Evolutionary conservation across 2,329 filamentous ascomycete genomes (phyloP), one percentile per base, ranked within the genome.

Genomic region (Aureobasidium sp.): DNA sequence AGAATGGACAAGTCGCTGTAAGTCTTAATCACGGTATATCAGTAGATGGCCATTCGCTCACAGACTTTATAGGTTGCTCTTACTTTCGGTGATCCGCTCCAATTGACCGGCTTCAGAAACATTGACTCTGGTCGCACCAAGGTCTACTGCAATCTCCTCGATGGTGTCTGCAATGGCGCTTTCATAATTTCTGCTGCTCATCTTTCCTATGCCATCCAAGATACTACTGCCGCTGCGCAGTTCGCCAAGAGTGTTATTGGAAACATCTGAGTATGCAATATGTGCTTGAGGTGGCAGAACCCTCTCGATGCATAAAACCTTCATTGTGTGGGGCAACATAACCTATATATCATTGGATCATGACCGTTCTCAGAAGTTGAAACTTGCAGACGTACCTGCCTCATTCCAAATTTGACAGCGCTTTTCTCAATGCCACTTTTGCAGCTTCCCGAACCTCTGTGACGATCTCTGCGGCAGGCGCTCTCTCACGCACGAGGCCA

Each of bases 401-500:
- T 35, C 27, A 45, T 1, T 7, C 35, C n/a, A 54, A 1, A 12
- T 7, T 2, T 19, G 35, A 3, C 4, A 42, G 15, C 7, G 37
- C 27, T 33, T 29, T 56, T 19, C 15, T n/a, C 44, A 59, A 15
- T 17, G 56, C 44, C 11, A 4, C 27, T 12, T 35, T 59, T 12
- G 57, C 57, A 24, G 48, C 45, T 29, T 29, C 12, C 12, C 57
- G 33, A 5, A 60, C 45, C 5, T 80, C 76, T 40, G 70, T 70
- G 11, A 84, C 76, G 67, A 87, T 84, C 12, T 81, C 76, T 12
- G 69, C 75, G 3, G 82, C 83, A 12, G 73, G 67, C 65, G 76
- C 74, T 2, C 81, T 74, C 49, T 77, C 70, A 45, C 70, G 79
- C 1, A 87, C 76, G 63, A 87, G 71, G 0, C 85, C 84, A 19